Conservation (phyloP, 768 basidiomycete genomes). For the Suillus hirtellus region DNA sequence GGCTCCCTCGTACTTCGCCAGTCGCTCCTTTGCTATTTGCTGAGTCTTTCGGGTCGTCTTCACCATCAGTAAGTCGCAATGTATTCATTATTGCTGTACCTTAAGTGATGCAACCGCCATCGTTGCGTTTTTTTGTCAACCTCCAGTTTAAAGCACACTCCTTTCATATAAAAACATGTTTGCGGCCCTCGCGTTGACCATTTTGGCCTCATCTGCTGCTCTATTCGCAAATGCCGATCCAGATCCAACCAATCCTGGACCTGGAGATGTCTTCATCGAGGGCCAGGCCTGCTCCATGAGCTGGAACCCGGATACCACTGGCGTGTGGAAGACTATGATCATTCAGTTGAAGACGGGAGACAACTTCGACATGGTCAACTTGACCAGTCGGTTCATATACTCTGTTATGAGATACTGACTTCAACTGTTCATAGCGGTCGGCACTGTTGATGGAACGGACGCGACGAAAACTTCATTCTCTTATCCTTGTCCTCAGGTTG, state of each 20-base stretch:
- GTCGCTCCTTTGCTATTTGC: conserved; percentile 12
- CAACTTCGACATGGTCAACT: conserved; percentile 65
- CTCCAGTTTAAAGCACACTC: not conserved
- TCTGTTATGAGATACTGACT: not conserved
- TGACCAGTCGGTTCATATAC: conserved; percentile 54
- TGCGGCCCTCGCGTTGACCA: conserved; percentile 14
- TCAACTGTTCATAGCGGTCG: conserved; percentile 51
- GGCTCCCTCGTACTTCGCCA: not conserved
- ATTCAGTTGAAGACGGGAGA: conserved; percentile 82
- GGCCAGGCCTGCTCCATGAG: conserved; percentile 54
- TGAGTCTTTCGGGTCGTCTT: not conserved
- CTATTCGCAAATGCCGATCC: conserved; percentile 55
- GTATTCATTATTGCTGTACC: not conserved
- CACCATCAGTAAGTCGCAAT: not conserved
- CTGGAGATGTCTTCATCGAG: conserved; percentile 56
- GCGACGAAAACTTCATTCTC: conserved; percentile 43
- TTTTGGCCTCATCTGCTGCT: conserved; percentile 32
- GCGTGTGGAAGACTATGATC: conserved; percentile 67
- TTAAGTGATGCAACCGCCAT: not conserved
- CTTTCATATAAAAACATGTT: conserved; percentile 23
- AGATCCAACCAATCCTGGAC: conserved; percentile 58
- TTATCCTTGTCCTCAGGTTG: conserved; percentile 68
- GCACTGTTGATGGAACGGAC: conserved; percentile 64
- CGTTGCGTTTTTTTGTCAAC: conserved; percentile 10
- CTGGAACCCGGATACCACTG: conserved; percentile 62